Evolutionary conservation across 768 basidiomycete genomes (phyloP).

Genomic region (Termitomyces sp.): DNA sequence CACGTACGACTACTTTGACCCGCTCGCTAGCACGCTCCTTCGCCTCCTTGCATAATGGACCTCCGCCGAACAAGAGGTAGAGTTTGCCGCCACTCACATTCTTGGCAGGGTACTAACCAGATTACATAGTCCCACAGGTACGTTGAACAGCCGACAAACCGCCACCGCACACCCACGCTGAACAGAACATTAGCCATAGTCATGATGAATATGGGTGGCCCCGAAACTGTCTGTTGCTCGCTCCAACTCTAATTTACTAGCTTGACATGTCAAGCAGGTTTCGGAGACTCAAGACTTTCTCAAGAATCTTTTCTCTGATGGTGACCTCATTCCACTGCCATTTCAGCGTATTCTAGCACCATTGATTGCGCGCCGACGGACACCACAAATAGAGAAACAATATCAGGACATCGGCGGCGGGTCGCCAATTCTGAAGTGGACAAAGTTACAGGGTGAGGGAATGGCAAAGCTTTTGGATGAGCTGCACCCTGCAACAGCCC

Average conservation of each 20-base stretch:
- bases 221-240: conserved; percentile 63
- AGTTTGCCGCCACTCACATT: conserved; percentile 5
- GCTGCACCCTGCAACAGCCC: conserved; percentile 87
- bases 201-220: conserved; percentile 99
- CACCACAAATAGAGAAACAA: conserved; percentile 91
- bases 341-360: conserved; percentile 88
- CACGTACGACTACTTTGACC: conserved; percentile 9
- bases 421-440: conserved; percentile 91
- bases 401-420: conserved; percentile 95
- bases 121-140: conserved; percentile 55
- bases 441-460: conserved; percentile 78
- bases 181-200: conserved; percentile 58
- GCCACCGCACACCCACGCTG: conserved; percentile 10
- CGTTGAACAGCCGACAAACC: conserved; percentile 2
- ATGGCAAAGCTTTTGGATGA: conserved; percentile 93
- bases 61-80: conserved; percentile 39
- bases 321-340: conserved; percentile 92
- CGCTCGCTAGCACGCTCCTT: conserved; percentile 33
- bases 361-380: conserved; percentile 80
- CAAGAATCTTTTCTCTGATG: conserved; percentile 84
- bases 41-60: conserved; percentile 37
- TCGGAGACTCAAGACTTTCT: conserved; percentile 91
- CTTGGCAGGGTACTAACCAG: conserved; percentile 12
- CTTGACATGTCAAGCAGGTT: conserved; percentile 46
- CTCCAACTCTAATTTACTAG: background rate